Base-by-base conservation (phyloP, 2,329 filamentous ascomycete species). In the Aspergillus transmontanensis region DNA sequence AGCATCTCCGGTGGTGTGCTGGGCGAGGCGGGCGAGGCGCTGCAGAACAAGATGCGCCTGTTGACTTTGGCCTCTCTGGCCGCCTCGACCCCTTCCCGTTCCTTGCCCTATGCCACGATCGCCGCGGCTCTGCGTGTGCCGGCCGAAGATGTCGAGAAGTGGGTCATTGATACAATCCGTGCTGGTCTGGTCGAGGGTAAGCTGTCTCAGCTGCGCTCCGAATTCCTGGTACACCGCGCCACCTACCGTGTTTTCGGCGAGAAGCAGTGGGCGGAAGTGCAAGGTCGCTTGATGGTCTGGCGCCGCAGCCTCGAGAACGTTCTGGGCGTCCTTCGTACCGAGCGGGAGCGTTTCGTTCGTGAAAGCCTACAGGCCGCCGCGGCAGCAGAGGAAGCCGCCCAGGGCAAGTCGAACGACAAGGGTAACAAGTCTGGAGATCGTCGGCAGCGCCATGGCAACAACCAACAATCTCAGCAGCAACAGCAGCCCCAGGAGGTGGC, bases 91-190 rank as follows among this genome's bases (percentile, higher is more conserved):
- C 90, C 91, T 65, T 92, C 88, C 73, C 91, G 94, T 74, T 93
- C 95, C 74, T 90, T 99, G 59, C 90, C 94, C 65, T 99, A 99
- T 82, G 85, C 86, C 69, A 87, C 87, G 74, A 97, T 99, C 75
- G 87, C 91, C 68, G 90, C 90, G 76, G 90, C 93, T 6, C 88
- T 99, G 54, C 90, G 95, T 80, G 89, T 99, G 61, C 89, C 92
- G 53, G 76, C 82, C 54, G 89, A 91, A 68, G 93, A 98, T 67
- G 93, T 98, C 48, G 95, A 99, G 85, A 91, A 94, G 86, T 99
- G 95, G 95, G 93, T 96, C 70, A 99, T 99, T 74, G 95, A 99
- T 78, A 94, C 96, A 71, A 97, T 99, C 81, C 92, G 95, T 70
- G 93, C 94, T 55, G 93, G 94, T 39, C 88, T 99, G 43, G 92